Conservation (phyloP, 495 filamentous ascomycete species). For the Lasiosphaeria ovina region DNA sequence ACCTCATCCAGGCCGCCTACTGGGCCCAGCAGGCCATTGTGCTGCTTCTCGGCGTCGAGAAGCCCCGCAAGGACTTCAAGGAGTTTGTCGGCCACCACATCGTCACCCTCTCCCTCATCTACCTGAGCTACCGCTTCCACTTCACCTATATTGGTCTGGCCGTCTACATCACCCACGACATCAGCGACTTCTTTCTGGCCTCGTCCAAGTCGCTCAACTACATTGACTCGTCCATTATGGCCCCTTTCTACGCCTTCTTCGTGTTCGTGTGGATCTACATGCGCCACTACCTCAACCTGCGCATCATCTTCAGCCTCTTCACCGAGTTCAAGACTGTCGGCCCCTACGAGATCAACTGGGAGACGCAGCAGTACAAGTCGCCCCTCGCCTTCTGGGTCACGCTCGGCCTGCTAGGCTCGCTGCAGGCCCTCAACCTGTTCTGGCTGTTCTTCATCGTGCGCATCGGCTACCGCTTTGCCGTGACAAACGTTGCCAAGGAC, state of each 20-base stretch:
- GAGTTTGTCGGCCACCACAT: constrained; percentile 94
- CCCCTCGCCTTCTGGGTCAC: constrained; percentile 72
- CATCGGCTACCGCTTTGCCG: constrained; percentile 60
- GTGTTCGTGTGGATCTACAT: constrained; percentile 86
- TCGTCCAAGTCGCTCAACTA: constrained; percentile 96
- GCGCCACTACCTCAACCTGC: constrained; percentile 86
- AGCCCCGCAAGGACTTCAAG: constrained; percentile 93
- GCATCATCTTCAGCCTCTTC: constrained; percentile 79
- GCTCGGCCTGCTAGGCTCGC: constrained; percentile 62
- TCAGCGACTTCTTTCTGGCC: constrained; percentile 95
- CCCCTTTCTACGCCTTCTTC: constrained; percentile 83
- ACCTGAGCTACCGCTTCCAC: constrained; percentile 91
- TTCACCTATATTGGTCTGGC: constrained; percentile 97
- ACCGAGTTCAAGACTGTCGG: constrained; percentile 88
- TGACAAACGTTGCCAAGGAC: constrained; percentile 48
- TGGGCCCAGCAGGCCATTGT: constrained; percentile 97
- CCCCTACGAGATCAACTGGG: constrained; percentile 84
- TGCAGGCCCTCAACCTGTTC: constrained; percentile 83
- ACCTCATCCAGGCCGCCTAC: constrained; percentile 91
- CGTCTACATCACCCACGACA: constrained; percentile 95
- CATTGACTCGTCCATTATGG: constrained; percentile 70
- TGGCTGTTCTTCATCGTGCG: constrained; percentile 82
- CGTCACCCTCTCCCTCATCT: constrained; percentile 85
- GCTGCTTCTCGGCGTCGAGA: constrained; percentile 83
- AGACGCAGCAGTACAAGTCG: constrained; percentile 80